Evolutionary conservation across 345 rosid genomes (phyloP), one percentile per base, ranked within the genome.

Genomic region (Gossypium herbaceum): DNA sequence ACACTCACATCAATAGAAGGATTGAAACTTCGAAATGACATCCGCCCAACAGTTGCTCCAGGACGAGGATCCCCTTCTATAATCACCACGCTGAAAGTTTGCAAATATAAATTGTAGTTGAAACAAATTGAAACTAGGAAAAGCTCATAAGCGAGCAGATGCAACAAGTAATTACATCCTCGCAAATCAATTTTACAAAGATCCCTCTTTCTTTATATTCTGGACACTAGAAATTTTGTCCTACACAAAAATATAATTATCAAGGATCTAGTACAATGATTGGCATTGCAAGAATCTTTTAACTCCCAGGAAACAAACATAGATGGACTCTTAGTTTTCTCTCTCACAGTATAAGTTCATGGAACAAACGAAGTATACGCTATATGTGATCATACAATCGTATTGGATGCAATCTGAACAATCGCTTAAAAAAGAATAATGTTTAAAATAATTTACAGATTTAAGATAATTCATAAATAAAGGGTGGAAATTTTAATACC

Each of bases 61-160:
- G 98, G 98, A 78, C 84, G 97, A 43, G 98, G 99, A 87, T 90
- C 92, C 68, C 97, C 94, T 80, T 96, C 98, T 86, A 87, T 87
- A 79, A 91, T 80, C 27, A 95, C 94, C 79, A 91, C 85, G 67
- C 97, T 95, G 78, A 82, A 85, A 27, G 9, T 29, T 67, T 15
- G 56, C 51, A 77, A 77, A 63, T 9, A 17, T 16, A 54, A 12
- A 73, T 41, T 19, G 17, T 20, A 39, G 61, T 43, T 50, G 52
- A 51, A 45, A 73, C 55, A 43, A 41, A 24, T 22, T 25, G 13
- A 59, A 12, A 73, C 3, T 47, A 8, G 41, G 41, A 12, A 51
- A 24, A 15, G 12, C 44, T 64, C 71, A 48, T 2, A 45, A 56
- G 57, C 64, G 66, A 76, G 24, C 43, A 68, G 19, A 61, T 51